Base-by-base conservation (phyloP, 164 flowering plant genomes). In the Annona cherimola region DNA sequence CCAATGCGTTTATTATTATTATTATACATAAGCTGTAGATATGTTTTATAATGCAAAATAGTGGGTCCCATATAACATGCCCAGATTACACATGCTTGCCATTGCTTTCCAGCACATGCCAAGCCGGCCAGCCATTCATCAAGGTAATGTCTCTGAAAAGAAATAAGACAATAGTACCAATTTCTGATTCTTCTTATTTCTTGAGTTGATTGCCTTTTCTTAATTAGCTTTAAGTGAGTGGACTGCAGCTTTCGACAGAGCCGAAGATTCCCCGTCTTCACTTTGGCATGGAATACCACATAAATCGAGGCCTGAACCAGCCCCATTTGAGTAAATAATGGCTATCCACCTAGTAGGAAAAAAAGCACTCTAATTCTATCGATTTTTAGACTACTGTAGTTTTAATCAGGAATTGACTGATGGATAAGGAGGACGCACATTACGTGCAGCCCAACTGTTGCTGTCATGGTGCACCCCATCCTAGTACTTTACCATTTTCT, bases 321-420 rank as follows among this genome's bases (percentile, higher is more conserved):
- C 77, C 66, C 57, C 70, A 78, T 67, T 45, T 45, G 71, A 77
- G 79, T 76, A 69, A 78, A 78, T 61, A 76, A 74, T 65, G 76
- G 45, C 68, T 50, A 69, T 67, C 71, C 74, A 67, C 73, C 61
- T 39, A 66, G 63, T 66, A 67, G 63, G 19, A 68, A 45, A 68
- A 45, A 45, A 42, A 16, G n/a, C 43, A 64, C 45, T 35, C 44
- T 12, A 64, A 39, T 64, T 12, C 41, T 64, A 7, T 50, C 14
- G 57, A 11, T 8, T 16, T 8, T 50, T 0, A 7, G 14, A 50
- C 57, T 50, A 9, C 16, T 50, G 57, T 50, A 50, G 14, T 50
- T 50, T 46, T 50, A 50, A 50, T 50, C 5, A 50, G 57, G 35
- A 50, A 50, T 50, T 50, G 57, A 50, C 14, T 50, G 18, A 11